Conservation (phyloP, 768 basidiomycete species). For the Daedalea quercina region DNA sequence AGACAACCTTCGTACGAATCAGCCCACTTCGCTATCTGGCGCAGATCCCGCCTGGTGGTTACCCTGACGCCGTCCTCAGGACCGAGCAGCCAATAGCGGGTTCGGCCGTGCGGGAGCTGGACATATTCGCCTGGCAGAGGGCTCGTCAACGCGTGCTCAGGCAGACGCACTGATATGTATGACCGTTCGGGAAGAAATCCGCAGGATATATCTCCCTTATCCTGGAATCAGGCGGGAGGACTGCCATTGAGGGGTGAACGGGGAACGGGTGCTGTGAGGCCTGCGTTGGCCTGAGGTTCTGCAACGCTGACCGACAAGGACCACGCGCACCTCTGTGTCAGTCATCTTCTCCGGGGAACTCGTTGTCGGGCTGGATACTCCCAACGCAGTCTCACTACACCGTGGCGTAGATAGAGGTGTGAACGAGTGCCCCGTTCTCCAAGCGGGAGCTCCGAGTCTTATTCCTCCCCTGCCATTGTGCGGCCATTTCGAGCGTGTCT, state of each 20-base stretch:
- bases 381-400: too few relatives aligned
- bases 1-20: constrained; percentile 50
- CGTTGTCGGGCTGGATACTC: too few relatives aligned
- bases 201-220: constrained; percentile 24
- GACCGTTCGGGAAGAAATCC: constrained; percentile 25
- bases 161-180: neutral
- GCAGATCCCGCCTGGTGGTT: constrained; percentile 9
- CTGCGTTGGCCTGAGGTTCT: neutral
- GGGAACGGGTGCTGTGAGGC: constrained; percentile 14
- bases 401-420: too few relatives aligned
- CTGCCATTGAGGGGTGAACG: constrained; percentile 21
- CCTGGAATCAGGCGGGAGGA: constrained; percentile 11
- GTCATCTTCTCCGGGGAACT: too few relatives aligned
- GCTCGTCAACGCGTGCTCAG: neutral
- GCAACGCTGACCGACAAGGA: neutral
- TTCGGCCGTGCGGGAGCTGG: constrained; percentile 51
- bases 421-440: too few relatives aligned
- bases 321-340: too few relatives aligned
- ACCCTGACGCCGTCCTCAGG: constrained; percentile 67
- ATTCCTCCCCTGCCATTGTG: too few relatives aligned
- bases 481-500: too few relatives aligned
- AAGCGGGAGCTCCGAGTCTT: too few relatives aligned
- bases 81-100: constrained; percentile 70
- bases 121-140: constrained; percentile 45
- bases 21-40: too few relatives aligned